Evolutionary conservation across 441 rosid genomes (phyloP), one percentile per base, ranked within the genome.

Genomic region (Mallotus japonicus): DNA sequence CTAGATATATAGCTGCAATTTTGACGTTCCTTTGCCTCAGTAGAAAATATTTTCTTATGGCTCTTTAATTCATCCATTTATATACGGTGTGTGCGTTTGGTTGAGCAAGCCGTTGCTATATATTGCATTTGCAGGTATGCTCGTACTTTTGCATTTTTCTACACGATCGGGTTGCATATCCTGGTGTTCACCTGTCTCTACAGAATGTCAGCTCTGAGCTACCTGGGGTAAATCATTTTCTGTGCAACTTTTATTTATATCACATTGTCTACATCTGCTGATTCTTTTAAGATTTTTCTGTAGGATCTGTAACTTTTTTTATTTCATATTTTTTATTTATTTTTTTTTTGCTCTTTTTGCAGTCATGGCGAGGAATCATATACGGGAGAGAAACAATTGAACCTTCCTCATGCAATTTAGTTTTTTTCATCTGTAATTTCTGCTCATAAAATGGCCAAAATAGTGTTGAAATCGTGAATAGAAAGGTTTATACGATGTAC

Each of bases 131-230:
- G 66, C 80, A 95, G 99, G 76, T 93, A 90, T 65, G 99, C 98
- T 57, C 88, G 99, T 70, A 88, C 96, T 0, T 91, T 95, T 83
- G 97, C 91, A 12, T 92, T 95, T 83, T 95, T 95, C 87, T 95
- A 92, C 81, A 92, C 97, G 9, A 95, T 92, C 60, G 96, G 94
- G 58, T 77, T 92, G 79, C 99, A 95, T 74, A 72, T 91, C 40
- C 89, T 95, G 62, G 97, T 95, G 22, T 92, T 92, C 77, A 86
- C 96, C 50, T 90, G 99, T 81, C 97, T 91, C 73, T 95, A 96
- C 87, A 86, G 97, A 68, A 93, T 93, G 99, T 93, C 99, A 17
- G 96, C 98, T 73, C 84, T 86, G 82, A 96, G 99, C 84, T 85
- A 96, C 65, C 89, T 92, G 63, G 86, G 97, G 98, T 93, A 80